Evolutionary conservation across 495 filamentous ascomycete species (phyloP), one percentile per base, ranked within the genome.

Genomic region (Aspergillus ostianus): DNA sequence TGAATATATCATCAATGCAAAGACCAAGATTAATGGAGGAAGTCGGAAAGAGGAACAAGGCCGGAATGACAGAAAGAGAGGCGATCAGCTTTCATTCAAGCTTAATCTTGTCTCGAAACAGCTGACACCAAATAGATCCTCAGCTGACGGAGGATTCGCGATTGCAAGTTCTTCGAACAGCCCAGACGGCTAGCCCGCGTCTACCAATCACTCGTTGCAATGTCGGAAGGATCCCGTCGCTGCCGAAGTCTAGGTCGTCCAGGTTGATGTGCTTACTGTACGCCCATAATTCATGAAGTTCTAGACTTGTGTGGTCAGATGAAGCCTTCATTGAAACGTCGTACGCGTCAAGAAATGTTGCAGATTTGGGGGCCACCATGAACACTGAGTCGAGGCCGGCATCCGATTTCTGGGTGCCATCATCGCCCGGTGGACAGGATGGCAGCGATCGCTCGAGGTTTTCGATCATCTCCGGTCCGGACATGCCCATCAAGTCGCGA

Each of bases 211-310:
- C 90, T 58, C 92, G 76, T 48, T 71, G 71, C 53, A 98, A 63
- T 6, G 95, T 97, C 53, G 79, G 68, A 74, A 85, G 78, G 47
- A 98, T 70, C 8, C 94, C 95, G 56, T 98, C 95, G 44, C 87
- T 84, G 0, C 72, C 91, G 68, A 95, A 90, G 73, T 98, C 93
- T 62, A 98, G 67, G 78, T 98, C 94, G 75, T 98, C 94, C 50
- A 98, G 77, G 63, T 92, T 96, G 23, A 98, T 67, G 73, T 98
- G 94, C 50, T 81, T 80, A 36, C 69, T 77, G 58, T 91, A 84
- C 20, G 78, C 80, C 91, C 91, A 96, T 2, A 93, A 70, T 83
- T 83, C 65, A 81, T 79, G 63, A 85, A 87, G 67, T 27, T 71
- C 59, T 17, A 75, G 59, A 48, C 67, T 51, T 0, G 67, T 62